These are phyloP conservation scores for Candolleomyces efflorescens DNA, from an alignment of 768 basidiomycete species.

Conservation along the genomic window DNA sequence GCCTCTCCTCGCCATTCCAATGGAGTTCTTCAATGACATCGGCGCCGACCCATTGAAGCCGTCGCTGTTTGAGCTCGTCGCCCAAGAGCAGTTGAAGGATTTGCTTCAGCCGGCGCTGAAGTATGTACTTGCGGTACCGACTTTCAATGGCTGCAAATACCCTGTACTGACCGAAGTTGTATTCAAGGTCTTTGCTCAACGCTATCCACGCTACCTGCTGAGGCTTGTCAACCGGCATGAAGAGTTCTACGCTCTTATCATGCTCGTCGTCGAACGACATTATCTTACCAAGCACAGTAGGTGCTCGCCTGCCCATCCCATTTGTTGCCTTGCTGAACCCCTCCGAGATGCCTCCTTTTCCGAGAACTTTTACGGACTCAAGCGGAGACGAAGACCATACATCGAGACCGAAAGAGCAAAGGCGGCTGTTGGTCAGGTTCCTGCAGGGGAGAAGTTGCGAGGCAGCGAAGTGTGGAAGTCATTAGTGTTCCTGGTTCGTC, in stretches of 20 bases:
- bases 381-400: slow-evolving; percentile 67
- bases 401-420: slow-evolving; percentile 65
- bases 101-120: slow-evolving; percentile 92
- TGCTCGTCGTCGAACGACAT: slow-evolving; percentile 88
- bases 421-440: slow-evolving; percentile 63
- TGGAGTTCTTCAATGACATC: slow-evolving; percentile 82
- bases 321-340: slow-evolving; percentile 4
- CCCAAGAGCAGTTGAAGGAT: slow-evolving; percentile 90
- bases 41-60: slow-evolving; percentile 73
- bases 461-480: slow-evolving; percentile 69
- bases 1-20: slow-evolving; percentile 19
- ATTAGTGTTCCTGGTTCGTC: slow-evolving; percentile 71
- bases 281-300: slow-evolving; percentile 84
- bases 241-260: slow-evolving; percentile 87
- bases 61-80: slow-evolving; percentile 86
- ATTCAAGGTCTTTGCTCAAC: slow-evolving; percentile 87
- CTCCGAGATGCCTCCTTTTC: slow-evolving; percentile 83
- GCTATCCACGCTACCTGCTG: slow-evolving; percentile 89
- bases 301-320: slow-evolving; percentile 19
- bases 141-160: neutral
- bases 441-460: slow-evolving; percentile 62
- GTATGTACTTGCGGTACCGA: slow-evolving; percentile 83
- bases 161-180: neutral
- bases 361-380: slow-evolving; percentile 94
- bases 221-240: slow-evolving; percentile 93